Evolutionary conservation across 179 eudicot species (phyloP), one percentile per base, ranked within the genome.

Genomic region (Patellifolia procumbens): DNA sequence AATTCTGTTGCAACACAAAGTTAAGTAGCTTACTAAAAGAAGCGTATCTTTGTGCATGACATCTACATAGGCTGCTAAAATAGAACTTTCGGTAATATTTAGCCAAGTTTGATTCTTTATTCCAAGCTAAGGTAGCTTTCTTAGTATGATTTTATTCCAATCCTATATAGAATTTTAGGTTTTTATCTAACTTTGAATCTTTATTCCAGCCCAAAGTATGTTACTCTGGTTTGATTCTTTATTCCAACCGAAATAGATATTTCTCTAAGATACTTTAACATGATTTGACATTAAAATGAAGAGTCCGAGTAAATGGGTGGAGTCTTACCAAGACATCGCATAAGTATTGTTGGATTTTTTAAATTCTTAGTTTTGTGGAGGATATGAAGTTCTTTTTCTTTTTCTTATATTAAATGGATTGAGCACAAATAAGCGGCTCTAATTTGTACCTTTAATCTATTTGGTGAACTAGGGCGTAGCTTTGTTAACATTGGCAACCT

Each of bases 401-500:
- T 31, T 28, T 24, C 13, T 56, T 24, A 56, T 24, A 28, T 56
- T 7, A 8, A 19, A 26, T 8, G 28, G 11, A 53, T 15, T 60
- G 3, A 53, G 28, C 12, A 59, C 1, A 12, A 59, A 59, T n/a
- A n/a, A n/a, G n/a, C 11, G 42, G 17, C 5, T 2, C 51, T 49
- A 35, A 48, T 31, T 45, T 58, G 11, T 31, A 24, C 43, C 17
- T 35, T 7, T 0, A n/a, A n/a, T n/a, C n/a, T n/a, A 31, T 64
- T 26, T 26, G 5, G 1, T 81, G 20, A 24, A 76, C 51, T 87
- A 95, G 97, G 99, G 99, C 20, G 86, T 87, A 37, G 87, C 82
- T 48, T 42, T 95, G 63, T 80, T 95, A 76, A 95, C 97, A 72
- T 29, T 95, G 65, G 88, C 97, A 79, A 93, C 99, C 34, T 81